Evolutionary conservation across 495 filamentous ascomycete species (phyloP), one percentile per base, ranked within the genome.

Genomic region (Daldinia grandis): DNA sequence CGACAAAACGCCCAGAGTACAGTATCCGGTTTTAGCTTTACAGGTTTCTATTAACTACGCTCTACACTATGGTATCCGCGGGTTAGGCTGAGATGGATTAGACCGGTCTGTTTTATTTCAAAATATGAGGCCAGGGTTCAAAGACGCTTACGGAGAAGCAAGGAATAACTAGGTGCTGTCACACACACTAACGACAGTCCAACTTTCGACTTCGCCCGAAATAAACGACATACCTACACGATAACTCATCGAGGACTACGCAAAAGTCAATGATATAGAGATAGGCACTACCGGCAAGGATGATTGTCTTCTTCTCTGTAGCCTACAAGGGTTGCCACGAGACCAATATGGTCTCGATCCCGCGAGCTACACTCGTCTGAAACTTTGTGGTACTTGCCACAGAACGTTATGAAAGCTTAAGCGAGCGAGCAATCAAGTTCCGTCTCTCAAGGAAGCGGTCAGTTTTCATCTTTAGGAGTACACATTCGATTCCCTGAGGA

Each of bases 1-100:
- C 8, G 40, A 30, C 27, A 49, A 42, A 31, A 37, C 15, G 53
- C 25, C 33, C 50, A 61, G 15, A 35, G 61, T 69, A 56, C 61
- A 40, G 51, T 17, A 64, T 64, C 67, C 55, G 67, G 30, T 56
- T 7, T 21, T 42, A 58, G 12, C 55, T 40, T 58, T n/a, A 38
- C 35, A 59, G 25, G 19, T 17, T 24, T 24, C 10, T 60, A 9
- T 60, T 44, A 27, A 9, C 55, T 44, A 27, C 15, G 35, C 10
- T 37, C 17, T 35, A n/a, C 17, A 47, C 44, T 33, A 47, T 21
- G 24, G 14, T 31, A 7, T 44, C 27, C 35, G 8, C 44, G 9
- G 24, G 17, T 67, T 14, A 17, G 30, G 27, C 51, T 51, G 42
- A 37, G 8, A 24, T 47, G 8, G 9, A 47, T 24, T 47, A 1